A percentile compares a stretch with the other conserved stretches of the same genome.
These are phyloP conservation scores for Magnolia changhungtana DNA, from an alignment of 164 flowering plant genomes.

Conservation along the genomic window DNA sequence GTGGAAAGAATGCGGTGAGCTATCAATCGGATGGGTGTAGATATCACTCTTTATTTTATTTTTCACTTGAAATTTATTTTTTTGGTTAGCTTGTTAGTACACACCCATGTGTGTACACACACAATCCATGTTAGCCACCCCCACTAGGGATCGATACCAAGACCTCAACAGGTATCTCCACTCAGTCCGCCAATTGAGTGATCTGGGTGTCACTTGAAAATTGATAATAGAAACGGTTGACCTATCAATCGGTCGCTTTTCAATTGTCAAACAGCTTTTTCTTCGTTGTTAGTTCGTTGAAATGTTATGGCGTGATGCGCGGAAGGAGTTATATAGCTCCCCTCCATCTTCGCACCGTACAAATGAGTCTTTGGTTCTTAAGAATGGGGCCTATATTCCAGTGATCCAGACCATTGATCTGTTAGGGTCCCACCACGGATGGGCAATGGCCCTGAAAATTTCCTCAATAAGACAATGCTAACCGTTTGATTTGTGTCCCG, in stretches of 20 bases:
- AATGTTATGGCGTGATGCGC: constrained; percentile 4
- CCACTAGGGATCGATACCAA: too few relatives aligned
- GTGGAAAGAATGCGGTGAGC: background rate
- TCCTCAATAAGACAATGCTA: background rate
- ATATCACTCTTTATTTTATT: background rate
- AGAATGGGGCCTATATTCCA: background rate
- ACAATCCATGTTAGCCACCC: too few relatives aligned
- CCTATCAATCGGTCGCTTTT: background rate
- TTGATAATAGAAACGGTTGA: background rate
- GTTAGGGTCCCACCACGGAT: background rate
- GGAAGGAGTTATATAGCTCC: background rate
- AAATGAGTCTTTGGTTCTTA: background rate
- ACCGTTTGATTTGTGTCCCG: background rate
- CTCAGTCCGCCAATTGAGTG: too few relatives aligned
- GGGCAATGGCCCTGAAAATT: background rate
- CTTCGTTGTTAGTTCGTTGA: background rate
- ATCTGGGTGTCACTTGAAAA: too few relatives aligned
- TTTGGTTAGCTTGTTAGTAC: too few relatives aligned
- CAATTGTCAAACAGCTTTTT: background rate
- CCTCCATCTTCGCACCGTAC: background rate
- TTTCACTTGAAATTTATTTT: too few relatives aligned
- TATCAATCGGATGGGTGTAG: background rate
- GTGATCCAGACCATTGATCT: background rate
- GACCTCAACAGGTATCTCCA: too few relatives aligned
- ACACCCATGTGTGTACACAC: too few relatives aligned